phyloP scores from a whole-genome alignment of 768 basidiomycete genomes.

The Tephrocybe sp. region DNA sequence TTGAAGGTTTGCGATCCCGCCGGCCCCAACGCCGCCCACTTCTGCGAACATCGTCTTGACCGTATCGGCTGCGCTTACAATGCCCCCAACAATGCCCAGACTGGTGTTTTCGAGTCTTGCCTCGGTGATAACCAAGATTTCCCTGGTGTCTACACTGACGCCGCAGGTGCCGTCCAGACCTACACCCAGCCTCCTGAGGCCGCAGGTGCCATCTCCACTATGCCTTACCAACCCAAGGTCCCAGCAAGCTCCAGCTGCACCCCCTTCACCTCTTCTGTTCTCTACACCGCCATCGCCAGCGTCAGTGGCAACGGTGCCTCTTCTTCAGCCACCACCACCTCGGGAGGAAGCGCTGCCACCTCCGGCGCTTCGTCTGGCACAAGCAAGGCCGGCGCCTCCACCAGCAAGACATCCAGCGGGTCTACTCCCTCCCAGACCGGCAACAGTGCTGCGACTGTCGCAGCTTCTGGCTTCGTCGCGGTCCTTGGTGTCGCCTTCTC shows the following conservation, averaged over 20 bases:
- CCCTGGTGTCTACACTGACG: conserved; percentile 48
- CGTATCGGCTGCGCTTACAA: conserved; percentile 77
- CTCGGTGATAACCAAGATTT: conserved; percentile 61
- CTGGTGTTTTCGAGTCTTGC: conserved; percentile 65
- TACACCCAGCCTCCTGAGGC: conserved; percentile 41
- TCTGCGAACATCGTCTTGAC: conserved; percentile 73
- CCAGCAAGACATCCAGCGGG: conserved; percentile 10
- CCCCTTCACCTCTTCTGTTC: conserved; percentile 25
- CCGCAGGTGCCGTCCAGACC: conserved; percentile 36
- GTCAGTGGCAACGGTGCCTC: conserved; percentile 12
- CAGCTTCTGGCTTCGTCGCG: conserved; percentile 13
- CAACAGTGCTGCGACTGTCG: conserved; percentile 14
- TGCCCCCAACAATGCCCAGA: conserved; percentile 60
- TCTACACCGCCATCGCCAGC: conserved; percentile 27
- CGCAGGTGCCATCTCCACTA: conserved; percentile 32
- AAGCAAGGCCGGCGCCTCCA: conserved; percentile 2
- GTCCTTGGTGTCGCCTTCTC: conserved; percentile 21
- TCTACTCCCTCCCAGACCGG: conserved; percentile 11
- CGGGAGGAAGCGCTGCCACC: neutral
- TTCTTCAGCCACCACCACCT: neutral
- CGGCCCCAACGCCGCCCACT: conserved; percentile 45
- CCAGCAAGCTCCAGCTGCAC: conserved; percentile 38
- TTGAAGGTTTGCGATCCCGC: conserved; percentile 70
- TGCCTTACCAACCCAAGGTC: conserved; percentile 39
- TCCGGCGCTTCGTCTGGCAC: neutral